A percentile compares a stretch with the other conserved stretches of the same genome.
Conservation (phyloP, 2,329 filamentous ascomycete species). For the Pseudogymnoascus sp. region DNA sequence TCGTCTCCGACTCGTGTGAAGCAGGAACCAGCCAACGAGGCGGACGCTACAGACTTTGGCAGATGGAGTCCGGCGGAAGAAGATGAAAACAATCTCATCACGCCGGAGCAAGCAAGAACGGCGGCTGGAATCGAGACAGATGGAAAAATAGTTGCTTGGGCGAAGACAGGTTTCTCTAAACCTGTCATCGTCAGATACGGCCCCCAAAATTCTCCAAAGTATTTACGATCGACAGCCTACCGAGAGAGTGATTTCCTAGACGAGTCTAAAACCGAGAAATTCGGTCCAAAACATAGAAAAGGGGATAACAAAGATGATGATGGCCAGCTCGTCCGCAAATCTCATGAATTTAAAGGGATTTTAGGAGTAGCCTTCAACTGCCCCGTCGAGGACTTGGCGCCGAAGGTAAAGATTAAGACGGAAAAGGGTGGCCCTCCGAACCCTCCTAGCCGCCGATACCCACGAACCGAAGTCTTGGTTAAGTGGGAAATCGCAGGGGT, state of each 20-base stretch:
- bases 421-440: no score
- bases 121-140: not conserved
- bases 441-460: no score
- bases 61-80: not conserved
- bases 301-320: not conserved
- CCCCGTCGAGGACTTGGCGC: no score
- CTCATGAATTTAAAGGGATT: not conserved
- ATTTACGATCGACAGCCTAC: not conserved
- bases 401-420: no score
- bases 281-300: not conserved
- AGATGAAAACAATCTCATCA: not conserved
- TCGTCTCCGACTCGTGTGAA: not conserved
- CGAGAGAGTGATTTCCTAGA: not conserved
- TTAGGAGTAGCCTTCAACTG: slow-evolving; percentile 5
- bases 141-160: slow-evolving; percentile 9
- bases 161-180: not conserved
- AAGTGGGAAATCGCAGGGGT: no score
- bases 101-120: not conserved
- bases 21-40: no score
- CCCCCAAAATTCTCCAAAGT: slow-evolving; percentile 9
- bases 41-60: not conserved
- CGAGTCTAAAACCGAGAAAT: not conserved
- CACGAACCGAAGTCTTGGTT: no score
- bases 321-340: slow-evolving; percentile 1
- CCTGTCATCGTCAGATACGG: slow-evolving; percentile 8